These are phyloP conservation scores for Botrytis elliptica DNA, from an alignment of 2,329 filamentous ascomycete genomes.

Conservation along the genomic window DNA sequence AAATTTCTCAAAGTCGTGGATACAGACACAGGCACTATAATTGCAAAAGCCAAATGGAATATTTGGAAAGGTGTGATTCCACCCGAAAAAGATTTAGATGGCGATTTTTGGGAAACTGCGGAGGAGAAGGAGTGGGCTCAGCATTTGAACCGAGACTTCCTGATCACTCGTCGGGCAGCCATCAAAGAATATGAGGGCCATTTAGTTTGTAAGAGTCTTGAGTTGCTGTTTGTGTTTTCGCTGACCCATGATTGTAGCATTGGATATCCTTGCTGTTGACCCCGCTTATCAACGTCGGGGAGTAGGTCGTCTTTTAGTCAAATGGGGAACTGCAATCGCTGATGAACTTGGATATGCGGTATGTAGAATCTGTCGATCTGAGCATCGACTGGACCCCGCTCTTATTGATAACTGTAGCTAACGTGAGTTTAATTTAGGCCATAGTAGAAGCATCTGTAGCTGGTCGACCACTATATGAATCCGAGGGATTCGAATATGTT, in stretches of 20 bases:
- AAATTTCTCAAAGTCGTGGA: slow-evolving; percentile 10
- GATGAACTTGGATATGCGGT: slow-evolving; percentile 17
- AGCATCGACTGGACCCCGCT: neutral
- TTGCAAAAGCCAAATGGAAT: slow-evolving; percentile 15
- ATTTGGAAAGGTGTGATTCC: slow-evolving; percentile 19
- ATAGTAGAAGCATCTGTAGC: slow-evolving; percentile 9
- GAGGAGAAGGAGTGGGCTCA: slow-evolving; percentile 19
- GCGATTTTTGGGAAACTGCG: slow-evolving; percentile 11
- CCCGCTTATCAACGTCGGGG: slow-evolving; percentile 11
- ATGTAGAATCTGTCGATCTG: neutral
- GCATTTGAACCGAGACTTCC: slow-evolving; percentile 3
- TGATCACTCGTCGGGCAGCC: slow-evolving; percentile 2
- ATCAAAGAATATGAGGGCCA: slow-evolving; percentile 4
- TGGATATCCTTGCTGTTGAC: slow-evolving; percentile 17
- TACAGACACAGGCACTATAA: slow-evolving; percentile 2
- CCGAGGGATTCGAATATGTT: slow-evolving; percentile 16
- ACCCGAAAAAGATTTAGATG: slow-evolving; percentile 8
- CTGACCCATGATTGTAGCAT: slow-evolving; percentile 7
- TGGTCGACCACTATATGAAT: slow-evolving; percentile 4
- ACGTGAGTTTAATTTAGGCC: slow-evolving; percentile 5
- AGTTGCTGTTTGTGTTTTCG: neutral
- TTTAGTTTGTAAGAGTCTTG: slow-evolving; percentile 15
- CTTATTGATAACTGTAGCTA: neutral
- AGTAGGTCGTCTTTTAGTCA: slow-evolving; percentile 8
- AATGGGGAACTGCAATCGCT: slow-evolving; percentile 14